A percentile compares a stretch with the other conserved stretches of the same genome.
Evolutionary conservation across 768 basidiomycete species (phyloP).

Genomic region (Megacollybia marginata): DNA sequence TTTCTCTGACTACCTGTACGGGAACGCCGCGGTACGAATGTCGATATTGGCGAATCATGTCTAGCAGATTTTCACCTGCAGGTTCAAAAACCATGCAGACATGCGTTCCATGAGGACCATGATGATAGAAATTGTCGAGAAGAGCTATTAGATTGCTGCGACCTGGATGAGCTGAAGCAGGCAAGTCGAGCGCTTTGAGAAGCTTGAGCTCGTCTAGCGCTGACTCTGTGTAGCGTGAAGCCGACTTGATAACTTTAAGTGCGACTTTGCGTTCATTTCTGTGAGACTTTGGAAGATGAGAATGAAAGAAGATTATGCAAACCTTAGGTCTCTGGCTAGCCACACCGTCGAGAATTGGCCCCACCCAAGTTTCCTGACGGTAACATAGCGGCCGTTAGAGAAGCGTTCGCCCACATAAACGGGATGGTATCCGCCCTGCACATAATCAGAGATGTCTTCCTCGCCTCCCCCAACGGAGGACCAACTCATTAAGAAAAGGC

Average conservation of each 20-base stretch:
- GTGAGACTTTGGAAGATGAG: conserved; percentile 7
- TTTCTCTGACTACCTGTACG: conserved; percentile 87
- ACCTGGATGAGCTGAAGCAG: conserved; percentile 60
- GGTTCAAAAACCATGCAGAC: conserved; percentile 99
- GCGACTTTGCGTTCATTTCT: conserved; percentile 96
- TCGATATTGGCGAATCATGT: conserved; percentile 65
- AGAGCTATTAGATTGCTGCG: conserved; percentile 94
- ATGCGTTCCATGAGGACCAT: conserved; percentile 93
- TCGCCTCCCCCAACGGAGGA: conserved; percentile 50
- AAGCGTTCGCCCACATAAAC: conserved; percentile 91
- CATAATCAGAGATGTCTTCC: conserved; percentile 87
- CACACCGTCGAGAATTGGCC: conserved; percentile 94
- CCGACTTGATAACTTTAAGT: conserved; percentile 98
- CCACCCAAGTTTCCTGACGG: conserved; percentile 94
- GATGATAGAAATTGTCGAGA: conserved; percentile 95
- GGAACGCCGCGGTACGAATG: conserved; percentile 67
- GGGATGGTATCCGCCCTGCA: conserved; percentile 79
- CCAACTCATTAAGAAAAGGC: no score
- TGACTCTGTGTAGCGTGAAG: conserved; percentile 93
- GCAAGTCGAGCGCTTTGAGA: conserved; percentile 75
- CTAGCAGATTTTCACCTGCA: conserved; percentile 92
- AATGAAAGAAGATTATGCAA: conserved; percentile 10
- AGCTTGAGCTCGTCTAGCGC: conserved; percentile 99
- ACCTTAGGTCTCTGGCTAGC: conserved; percentile 82
- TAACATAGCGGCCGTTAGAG: conserved; percentile 77